Evolutionary conservation across 805 yeast genomes (phyloP), one percentile per base, ranked within the genome.

Genomic region (Sungouiozyma intestinalis): DNA sequence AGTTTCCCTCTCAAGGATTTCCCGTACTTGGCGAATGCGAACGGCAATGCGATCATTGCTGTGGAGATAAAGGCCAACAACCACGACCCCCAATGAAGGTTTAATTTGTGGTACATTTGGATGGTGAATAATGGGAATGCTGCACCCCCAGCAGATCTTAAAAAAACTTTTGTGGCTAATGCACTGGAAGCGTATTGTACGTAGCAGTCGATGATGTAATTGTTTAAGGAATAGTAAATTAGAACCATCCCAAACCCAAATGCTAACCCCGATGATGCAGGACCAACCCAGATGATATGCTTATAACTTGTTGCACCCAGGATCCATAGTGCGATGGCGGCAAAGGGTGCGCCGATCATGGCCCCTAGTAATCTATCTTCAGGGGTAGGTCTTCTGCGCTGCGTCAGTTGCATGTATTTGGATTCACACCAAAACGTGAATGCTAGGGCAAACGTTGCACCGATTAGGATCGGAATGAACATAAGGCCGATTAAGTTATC

Each of bases 131-230:
- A 67, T 46, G 90, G 88, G 73, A 83, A 81, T 0, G 87, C 90
- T 20, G 87, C 90, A 67, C 92, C 94, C 54, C 87, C 88, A 16
- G 86, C 82, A 52, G 81, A 73, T 69, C 94, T 74, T 52, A 83
- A 66, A 54, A 83, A 82, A 24, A 82, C 90, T 58, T 83, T 83
- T 3, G 90, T 81, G 14, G 90, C 90, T 51, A 83, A 68, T 0
- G 92, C 92, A 45, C 80, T 72, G 7, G 92, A 86, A 4, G 90
- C 88, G 55, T 72, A 81, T 55, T 81, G 77, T 41, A 85, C 81
- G 63, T 87, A 86, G 33, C 94, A 82, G 63, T 87, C 96, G 58
- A 87, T 85, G 63, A 87, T 88, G 57, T 88, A 85, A 65, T 83
- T 83, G 66, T 83, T 72, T 52, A 81, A 73, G 4, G 87, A 72